Percentiles rank a stretch among this genome's conserved stretches.
Evolutionary conservation across 2,329 filamentous ascomycete species (phyloP).

Genomic region (Penicillium polonicum): DNA sequence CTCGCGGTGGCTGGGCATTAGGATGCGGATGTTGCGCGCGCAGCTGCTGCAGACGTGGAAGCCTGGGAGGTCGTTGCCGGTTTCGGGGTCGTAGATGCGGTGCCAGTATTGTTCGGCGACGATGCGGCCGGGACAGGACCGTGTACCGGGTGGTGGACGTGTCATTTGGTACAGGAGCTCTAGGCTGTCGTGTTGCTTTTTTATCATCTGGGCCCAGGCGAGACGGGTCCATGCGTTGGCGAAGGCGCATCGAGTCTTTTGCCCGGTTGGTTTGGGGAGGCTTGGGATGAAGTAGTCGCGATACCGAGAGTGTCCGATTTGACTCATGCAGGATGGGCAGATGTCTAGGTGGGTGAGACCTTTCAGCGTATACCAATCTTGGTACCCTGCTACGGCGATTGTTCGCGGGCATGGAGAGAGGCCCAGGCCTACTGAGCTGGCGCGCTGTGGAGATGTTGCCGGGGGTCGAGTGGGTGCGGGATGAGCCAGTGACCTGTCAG

Average conservation of each 20-base stretch:
- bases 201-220: constrained; percentile 76
- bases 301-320: constrained; percentile 70
- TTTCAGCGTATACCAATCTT: constrained; percentile 79
- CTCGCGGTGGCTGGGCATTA: constrained; percentile 71
- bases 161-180: constrained; percentile 69
- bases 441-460: constrained; percentile 15
- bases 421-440: constrained; percentile 22
- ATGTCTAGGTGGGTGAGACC: constrained; percentile 72
- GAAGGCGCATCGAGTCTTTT: constrained; percentile 72
- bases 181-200: constrained; percentile 65
- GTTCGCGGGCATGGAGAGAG: constrained; percentile 70
- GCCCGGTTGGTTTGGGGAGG: constrained; percentile 56
- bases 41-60: constrained; percentile 78
- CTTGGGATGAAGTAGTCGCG: constrained; percentile 64
- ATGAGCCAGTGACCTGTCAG: constrained; percentile 13
- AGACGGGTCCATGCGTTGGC: constrained; percentile 79
- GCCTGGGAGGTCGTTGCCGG: constrained; percentile 61
- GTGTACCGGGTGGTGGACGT: constrained; percentile 56
- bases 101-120: constrained; percentile 68
- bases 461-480: constrained; percentile 3
- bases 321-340: constrained; percentile 75
- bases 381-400: constrained; percentile 59
- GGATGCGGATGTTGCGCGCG: constrained; percentile 65
- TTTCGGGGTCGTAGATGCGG: constrained; percentile 68
- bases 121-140: constrained; percentile 59